A percentile compares a stretch with the other conserved stretches of the same genome.
These are phyloP conservation scores for Phymatotrichopsis omnivora DNA, from an alignment of 2,329 filamentous ascomycete species.

Conservation along the genomic window DNA sequence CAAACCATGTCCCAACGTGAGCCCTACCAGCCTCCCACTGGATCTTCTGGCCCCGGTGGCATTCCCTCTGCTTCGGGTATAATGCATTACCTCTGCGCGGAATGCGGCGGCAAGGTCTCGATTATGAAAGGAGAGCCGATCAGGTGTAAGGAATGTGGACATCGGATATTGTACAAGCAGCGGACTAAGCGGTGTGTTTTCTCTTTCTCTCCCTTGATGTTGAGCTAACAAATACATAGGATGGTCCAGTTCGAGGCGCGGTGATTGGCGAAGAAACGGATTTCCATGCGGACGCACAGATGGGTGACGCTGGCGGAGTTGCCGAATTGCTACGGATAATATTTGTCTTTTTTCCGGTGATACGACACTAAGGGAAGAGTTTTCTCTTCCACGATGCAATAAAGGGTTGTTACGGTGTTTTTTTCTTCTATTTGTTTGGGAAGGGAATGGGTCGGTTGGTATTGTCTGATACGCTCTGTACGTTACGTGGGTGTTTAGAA, in stretches of 20 bases:
- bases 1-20: constrained; percentile 56
- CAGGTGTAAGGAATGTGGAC: constrained; percentile 84
- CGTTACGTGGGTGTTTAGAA: too few relatives aligned
- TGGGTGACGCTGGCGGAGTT: too few relatives aligned
- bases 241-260: constrained; percentile 99
- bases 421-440: too few relatives aligned
- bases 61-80: constrained; percentile 32
- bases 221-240: constrained; percentile 39
- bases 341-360: too few relatives aligned
- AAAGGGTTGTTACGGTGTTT: too few relatives aligned
- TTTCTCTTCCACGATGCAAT: too few relatives aligned
- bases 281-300: too few relatives aligned
- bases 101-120: constrained; percentile 68
- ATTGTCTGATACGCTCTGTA: too few relatives aligned
- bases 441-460: too few relatives aligned
- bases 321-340: too few relatives aligned
- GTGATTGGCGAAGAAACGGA: constrained; percentile 45
- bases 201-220: constrained; percentile 2
- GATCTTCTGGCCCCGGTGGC: constrained; percentile 34
- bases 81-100: constrained; percentile 67
- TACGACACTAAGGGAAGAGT: too few relatives aligned
- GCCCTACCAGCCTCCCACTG: constrained; percentile 62
- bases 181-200: constrained; percentile 77
- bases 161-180: constrained; percentile 95
- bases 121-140: constrained; percentile 72